A percentile compares a stretch with the other conserved stretches of the same genome.
These are phyloP conservation scores for Candida manassasensis DNA, from an alignment of 805 yeast genomes.

Conservation along the genomic window DNA sequence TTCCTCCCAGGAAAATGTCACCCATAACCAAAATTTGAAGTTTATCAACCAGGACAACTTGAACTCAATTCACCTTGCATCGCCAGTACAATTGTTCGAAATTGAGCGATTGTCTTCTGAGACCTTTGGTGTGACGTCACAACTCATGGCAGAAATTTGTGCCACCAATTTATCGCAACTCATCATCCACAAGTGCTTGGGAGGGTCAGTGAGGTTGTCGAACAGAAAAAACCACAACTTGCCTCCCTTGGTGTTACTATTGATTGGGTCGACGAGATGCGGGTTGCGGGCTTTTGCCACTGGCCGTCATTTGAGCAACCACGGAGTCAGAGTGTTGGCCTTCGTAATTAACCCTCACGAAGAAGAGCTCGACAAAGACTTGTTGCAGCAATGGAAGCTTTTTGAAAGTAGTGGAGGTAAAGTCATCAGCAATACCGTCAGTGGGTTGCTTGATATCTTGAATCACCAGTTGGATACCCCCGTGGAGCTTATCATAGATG, in stretches of 20 bases:
- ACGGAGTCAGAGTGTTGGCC: slow-evolving; percentile 65
- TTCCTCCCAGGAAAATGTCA: slow-evolving; percentile 1
- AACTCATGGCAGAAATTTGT: slow-evolving; percentile 56
- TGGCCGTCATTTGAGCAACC: slow-evolving; percentile 73
- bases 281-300: slow-evolving; percentile 75
- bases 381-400: slow-evolving; percentile 47
- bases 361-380: slow-evolving; percentile 38
- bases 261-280: slow-evolving; percentile 70
- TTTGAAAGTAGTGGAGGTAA: slow-evolving; percentile 70
- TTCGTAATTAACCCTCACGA: slow-evolving; percentile 33
- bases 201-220: slow-evolving; percentile 63
- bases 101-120: slow-evolving; percentile 59
- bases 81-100: slow-evolving; percentile 76
- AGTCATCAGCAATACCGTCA: slow-evolving; percentile 31
- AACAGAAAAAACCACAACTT: slow-evolving; percentile 63
- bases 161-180: slow-evolving; percentile 62
- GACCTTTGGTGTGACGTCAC: slow-evolving; percentile 44
- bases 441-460: slow-evolving; percentile 31
- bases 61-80: slow-evolving; percentile 51
- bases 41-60: slow-evolving; percentile 17
- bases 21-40: slow-evolving; percentile 12
- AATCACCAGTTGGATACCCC: slow-evolving; percentile 59
- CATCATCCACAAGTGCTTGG: slow-evolving; percentile 52
- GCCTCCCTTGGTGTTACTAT: slow-evolving; percentile 68
- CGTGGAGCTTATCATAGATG: slow-evolving; percentile 75